phyloP scores from a whole-genome alignment of 129 eudicot species.

The Sambucus nigra region DNA sequence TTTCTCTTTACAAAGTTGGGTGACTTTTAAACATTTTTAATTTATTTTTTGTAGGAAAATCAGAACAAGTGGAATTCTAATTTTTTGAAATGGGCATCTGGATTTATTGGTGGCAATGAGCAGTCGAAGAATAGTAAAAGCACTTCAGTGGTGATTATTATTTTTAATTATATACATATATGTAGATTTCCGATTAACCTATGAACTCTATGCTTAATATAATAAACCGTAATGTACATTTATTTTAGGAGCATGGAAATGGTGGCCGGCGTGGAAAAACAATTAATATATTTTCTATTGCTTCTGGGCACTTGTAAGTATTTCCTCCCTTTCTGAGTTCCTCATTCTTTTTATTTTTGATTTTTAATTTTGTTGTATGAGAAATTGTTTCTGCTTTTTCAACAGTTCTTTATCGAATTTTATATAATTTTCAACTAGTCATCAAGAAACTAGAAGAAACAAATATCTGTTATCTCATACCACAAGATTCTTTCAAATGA shows the following conservation, averaged over 20 bases:
- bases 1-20: background rate
- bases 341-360: background rate
- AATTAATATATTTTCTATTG: constrained; percentile 85
- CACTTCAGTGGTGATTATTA: constrained; percentile 42
- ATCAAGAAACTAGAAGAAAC: no score
- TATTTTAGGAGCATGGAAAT: constrained; percentile 40
- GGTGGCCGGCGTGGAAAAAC: constrained; percentile 68
- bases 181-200: background rate
- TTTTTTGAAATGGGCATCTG: constrained; percentile 92
- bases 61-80: constrained; percentile 78
- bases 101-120: constrained; percentile 69
- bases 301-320: constrained; percentile 96
- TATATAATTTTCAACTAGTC: no score
- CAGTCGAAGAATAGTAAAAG: constrained; percentile 44
- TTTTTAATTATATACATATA: background rate
- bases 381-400: no score
- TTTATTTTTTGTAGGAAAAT: constrained; percentile 32
- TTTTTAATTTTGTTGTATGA: no score
- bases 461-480: no score
- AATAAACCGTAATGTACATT: constrained; percentile 9
- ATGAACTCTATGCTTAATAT: background rate
- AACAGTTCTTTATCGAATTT: no score
- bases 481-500: no score
- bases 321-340: constrained; percentile 8
- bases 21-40: background rate